Evolutionary conservation across 2,329 filamentous ascomycete species (phyloP).

Genomic region (Alternaria triticina): DNA sequence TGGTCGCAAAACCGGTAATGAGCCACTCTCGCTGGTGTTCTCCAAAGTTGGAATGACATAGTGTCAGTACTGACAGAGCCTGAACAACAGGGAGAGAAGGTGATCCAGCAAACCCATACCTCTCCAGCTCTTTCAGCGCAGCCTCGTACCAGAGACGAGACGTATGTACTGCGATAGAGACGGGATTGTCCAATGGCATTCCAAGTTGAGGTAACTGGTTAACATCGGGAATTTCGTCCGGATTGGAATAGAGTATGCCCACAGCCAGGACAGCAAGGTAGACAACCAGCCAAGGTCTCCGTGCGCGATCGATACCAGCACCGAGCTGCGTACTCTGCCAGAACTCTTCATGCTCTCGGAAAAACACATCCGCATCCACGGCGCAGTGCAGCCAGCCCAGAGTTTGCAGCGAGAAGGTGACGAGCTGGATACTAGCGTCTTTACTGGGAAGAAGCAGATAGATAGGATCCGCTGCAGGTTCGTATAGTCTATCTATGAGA

Average conservation of each 20-base stretch:
- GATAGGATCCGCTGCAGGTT: conserved; percentile 15
- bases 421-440: conserved; percentile 8
- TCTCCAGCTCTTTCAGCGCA: conserved; percentile 14
- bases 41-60: conserved; percentile 19
- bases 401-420: conserved; percentile 12
- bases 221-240: conserved; percentile 3
- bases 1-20: conserved; percentile 14
- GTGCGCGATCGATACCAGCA: conserved; percentile 1
- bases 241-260: conserved; percentile 13
- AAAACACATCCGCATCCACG: conserved; percentile 6
- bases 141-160: conserved; percentile 19
- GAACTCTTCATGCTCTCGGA: conserved; percentile 12
- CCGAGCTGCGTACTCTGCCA: conserved; percentile 11
- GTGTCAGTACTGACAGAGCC: conserved; percentile 8
- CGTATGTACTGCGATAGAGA: conserved; percentile 8
- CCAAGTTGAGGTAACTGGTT: conserved; percentile 11
- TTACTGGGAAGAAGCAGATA: conserved; percentile 15
- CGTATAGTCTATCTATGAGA: conserved; percentile 12
- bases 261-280: conserved; percentile 17
- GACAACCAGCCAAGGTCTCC: conserved; percentile 11
- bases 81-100: conserved; percentile 10
- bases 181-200: background rate
- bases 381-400: conserved; percentile 20
- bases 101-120: conserved; percentile 3
- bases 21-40: conserved; percentile 19